Evolutionary conservation across 2,329 filamentous ascomycete genomes (phyloP), one percentile per base, ranked within the genome.

Genomic region (Ceratocystiopsis minuta): DNA sequence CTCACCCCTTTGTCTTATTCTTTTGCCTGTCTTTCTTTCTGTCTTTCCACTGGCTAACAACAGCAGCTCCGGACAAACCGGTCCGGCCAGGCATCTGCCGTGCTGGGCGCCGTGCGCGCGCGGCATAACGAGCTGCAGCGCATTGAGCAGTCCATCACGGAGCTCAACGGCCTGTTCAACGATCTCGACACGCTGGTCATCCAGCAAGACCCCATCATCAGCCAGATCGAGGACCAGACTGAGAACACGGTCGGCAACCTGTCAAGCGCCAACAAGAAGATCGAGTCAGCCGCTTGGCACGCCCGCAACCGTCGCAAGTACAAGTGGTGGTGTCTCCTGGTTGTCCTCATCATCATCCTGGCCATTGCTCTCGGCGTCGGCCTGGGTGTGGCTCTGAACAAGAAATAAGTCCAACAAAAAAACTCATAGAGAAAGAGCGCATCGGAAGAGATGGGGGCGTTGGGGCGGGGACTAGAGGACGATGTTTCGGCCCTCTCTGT

Each of bases 51-150:
- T 15, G 36, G 11, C 43, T 45, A 43, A 40, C 14, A 11, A 24
- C 17, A 4, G 12, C 50, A 86, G 80, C 75, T 87, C 53, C 77
- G 76, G 54, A 74, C 69, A 52, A 86, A 84, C 66, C 79, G 79
- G 49, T 74, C 72, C 37, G 79, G 78, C 43, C 78, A 83, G 54
- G 82, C 80, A 36, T 72, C 68, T 40, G 76, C 77, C 15, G 75
- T 85, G 9, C 74, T 88, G 39, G 80, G 80, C 49, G 79, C 80
- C 48, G 83, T 88, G 34, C 79, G 80, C 49, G 81, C 80, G 34
- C 80, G 83, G 43, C 83, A 88, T 66, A 83, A 81, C 55, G 83
- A 88, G 61, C 77, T 88, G 48, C 73, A 83, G 61, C 75, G 74
- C 58, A 88, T 90, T 51, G 81, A 88, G 60, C 68, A 72, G 55